phyloP scores from a whole-genome alignment of 108 stramenopile species.

The Skeletonema costatum region DNA sequence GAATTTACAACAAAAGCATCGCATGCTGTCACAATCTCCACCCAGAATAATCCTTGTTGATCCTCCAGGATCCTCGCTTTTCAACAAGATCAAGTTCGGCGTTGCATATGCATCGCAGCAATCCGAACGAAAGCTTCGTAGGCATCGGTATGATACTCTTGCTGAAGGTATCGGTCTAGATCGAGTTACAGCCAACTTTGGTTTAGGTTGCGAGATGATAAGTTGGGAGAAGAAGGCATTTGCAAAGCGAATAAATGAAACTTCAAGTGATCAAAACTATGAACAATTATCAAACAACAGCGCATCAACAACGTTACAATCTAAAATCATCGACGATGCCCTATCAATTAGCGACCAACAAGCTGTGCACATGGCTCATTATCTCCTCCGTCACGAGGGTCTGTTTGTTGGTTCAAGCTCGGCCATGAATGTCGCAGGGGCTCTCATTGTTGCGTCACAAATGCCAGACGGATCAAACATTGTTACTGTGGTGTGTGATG shows the following conservation, averaged over 20 bases:
- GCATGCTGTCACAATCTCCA: neutral
- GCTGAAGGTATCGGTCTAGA: constrained; percentile 97
- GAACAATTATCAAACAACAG: neutral
- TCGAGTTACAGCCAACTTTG: constrained; percentile 92
- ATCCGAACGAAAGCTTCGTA: constrained; percentile 71
- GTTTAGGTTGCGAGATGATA: constrained; percentile 49
- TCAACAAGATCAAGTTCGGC: constrained; percentile 87
- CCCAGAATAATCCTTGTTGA: constrained; percentile 84
- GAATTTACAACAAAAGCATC: neutral
- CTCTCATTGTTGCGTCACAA: constrained; percentile 66
- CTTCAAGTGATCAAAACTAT: neutral
- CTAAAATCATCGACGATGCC: constrained; percentile 64
- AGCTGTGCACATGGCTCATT: constrained; percentile 95
- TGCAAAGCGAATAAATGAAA: neutral
- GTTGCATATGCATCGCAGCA: constrained; percentile 91
- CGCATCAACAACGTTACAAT: constrained; percentile 9
- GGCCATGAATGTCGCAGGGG: constrained; percentile 95
- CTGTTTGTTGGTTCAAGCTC: constrained; percentile 94
- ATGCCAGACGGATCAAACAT: constrained; percentile 63
- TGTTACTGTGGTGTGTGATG: constrained; percentile 94
- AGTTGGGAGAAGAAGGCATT: constrained; percentile 16
- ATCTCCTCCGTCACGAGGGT: constrained; percentile 86
- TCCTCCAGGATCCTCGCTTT: constrained; percentile 91
- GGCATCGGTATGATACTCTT: constrained; percentile 96
- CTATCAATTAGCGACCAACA: constrained; percentile 86